phyloP scores from a whole-genome alignment of 164 flowering plant genomes.

The Aristolochia californica region DNA sequence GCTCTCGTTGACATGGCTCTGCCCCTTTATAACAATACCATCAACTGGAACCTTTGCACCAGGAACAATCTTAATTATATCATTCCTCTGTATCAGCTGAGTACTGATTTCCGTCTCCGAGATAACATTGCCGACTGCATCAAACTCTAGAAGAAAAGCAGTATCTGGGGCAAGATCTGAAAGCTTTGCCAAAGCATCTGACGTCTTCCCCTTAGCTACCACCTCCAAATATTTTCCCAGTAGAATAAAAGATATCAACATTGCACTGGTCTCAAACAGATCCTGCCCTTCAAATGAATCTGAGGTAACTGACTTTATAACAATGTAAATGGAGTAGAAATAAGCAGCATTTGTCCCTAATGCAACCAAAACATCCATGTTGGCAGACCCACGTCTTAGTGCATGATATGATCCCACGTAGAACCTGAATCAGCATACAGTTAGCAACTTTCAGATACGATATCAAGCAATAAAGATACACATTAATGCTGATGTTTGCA shows the following conservation, averaged over 20 bases:
- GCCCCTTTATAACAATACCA: constrained; percentile 77
- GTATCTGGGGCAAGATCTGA: constrained; percentile 78
- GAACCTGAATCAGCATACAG: constrained; percentile 32
- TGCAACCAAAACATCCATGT: constrained; percentile 97
- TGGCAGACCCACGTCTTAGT: constrained; percentile 61
- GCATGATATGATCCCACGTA: constrained; percentile 84
- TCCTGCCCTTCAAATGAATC: constrained; percentile 73
- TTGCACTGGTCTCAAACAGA: constrained; percentile 90
- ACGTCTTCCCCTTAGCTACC: constrained; percentile 86
- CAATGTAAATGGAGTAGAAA: constrained; percentile 65
- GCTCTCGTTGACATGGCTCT: constrained; percentile 90
- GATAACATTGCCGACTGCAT: constrained; percentile 45
- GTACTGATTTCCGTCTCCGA: constrained; percentile 76
- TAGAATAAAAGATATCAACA: constrained; percentile 90
- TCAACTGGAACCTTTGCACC: constrained; percentile 86
- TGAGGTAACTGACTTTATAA: constrained; percentile 51
- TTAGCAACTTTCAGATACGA: no score
- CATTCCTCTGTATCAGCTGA: constrained; percentile 73
- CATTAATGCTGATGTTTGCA: no score
- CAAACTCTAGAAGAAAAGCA: constrained; percentile 48
- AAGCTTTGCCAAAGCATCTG: constrained; percentile 86
- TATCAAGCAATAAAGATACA: no score
- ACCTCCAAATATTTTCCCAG: constrained; percentile 87
- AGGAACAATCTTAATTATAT: constrained; percentile 75
- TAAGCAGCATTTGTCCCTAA: constrained; percentile 97